Base-by-base conservation (phyloP, 2,329 filamentous ascomycete species). In the Fusarium sp. region DNA sequence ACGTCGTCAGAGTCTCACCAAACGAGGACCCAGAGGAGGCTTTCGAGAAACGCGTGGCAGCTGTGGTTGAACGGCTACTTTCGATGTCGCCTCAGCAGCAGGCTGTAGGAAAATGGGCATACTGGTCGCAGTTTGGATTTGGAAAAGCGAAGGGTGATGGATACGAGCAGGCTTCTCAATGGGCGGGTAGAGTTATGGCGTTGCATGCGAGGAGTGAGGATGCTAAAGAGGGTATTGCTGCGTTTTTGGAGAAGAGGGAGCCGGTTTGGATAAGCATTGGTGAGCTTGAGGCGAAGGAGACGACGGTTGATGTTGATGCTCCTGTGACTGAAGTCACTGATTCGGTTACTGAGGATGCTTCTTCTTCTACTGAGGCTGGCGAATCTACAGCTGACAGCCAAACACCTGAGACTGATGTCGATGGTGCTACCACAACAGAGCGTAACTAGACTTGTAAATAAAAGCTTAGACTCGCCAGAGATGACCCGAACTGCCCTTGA, bases 61-160 rank as follows among this genome's bases (percentile, higher is more conserved):
- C 30, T 1, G 60, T 78, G 14, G 24, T 78, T 2, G 51, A 61
- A 18, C 60, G 42, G 6, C 12, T 78, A 8, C 61, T 45, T 5
- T n/a, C n/a, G 0, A 75, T 73, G 56, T 67, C 77, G 2, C 50
- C 75, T 1, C 75, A 75, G 20, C 72, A 75, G 14, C 74, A 77
- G 14, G 77, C 75, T 0, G 28, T 77, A 9, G 77, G 77, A 0
- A 78, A 78, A 57, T 78, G 77, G 77, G 74, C 77, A 3, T 78
- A 70, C 18, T 75, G 77, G 75, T 66, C 77, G 0, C 77, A 78
- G 22, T 39, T 78, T 15, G 67, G 67, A 0, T 68, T 78, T 8
- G 51, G 65, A 2, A 63, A 42, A 2, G 35, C 55, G 1, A 28
- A 59, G 4, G 47, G 66, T 8, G 75, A 78, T 61, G 76, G 73